These are phyloP conservation scores for Dinochytrium kinnereticum DNA, from an alignment of 371 early-diverging fungal species.

Conservation along the genomic window DNA sequence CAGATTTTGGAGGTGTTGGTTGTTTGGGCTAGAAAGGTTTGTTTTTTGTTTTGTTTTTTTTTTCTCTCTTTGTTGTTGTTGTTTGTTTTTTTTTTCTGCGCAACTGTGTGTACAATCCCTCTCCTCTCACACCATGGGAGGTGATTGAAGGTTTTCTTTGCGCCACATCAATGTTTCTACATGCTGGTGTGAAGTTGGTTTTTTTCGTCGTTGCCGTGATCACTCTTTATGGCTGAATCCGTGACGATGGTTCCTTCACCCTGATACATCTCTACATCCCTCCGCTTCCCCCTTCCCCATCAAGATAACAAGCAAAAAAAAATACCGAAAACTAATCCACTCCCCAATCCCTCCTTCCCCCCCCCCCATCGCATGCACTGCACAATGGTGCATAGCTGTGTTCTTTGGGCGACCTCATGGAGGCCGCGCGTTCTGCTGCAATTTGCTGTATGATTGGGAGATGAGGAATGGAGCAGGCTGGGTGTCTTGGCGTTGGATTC, in stretches of 20 bases:
- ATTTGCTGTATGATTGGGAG: no score
- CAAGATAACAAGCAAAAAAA: no score
- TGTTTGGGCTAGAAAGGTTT: conserved; percentile 78
- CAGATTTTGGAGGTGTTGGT: conserved; percentile 77
- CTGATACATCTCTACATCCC: neutral
- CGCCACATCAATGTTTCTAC: neutral
- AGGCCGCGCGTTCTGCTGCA: no score
- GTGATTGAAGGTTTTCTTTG: conserved; percentile 2
- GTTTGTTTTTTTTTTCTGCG: conserved; percentile 21
- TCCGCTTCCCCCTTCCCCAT: no score
- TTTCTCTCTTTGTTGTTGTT: conserved; percentile 6
- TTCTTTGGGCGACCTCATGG: no score
- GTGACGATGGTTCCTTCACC: neutral
- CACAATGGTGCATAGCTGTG: no score
- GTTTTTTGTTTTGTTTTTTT: conserved; percentile 6
- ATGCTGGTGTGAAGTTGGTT: no score
- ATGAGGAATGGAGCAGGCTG: no score
- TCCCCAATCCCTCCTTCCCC: no score
- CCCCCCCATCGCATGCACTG: no score
- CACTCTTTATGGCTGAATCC: neutral
- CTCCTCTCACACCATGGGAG: neutral
- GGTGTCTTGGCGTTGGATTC: no score
- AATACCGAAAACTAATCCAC: no score
- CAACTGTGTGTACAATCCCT: conserved; percentile 8
- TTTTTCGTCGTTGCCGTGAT: neutral